Percentiles rank a stretch among this genome's conserved stretches.
Evolutionary conservation across 2,329 filamentous ascomycete species (phyloP).

Genomic region (Phaeomoniella chlamydospora): DNA sequence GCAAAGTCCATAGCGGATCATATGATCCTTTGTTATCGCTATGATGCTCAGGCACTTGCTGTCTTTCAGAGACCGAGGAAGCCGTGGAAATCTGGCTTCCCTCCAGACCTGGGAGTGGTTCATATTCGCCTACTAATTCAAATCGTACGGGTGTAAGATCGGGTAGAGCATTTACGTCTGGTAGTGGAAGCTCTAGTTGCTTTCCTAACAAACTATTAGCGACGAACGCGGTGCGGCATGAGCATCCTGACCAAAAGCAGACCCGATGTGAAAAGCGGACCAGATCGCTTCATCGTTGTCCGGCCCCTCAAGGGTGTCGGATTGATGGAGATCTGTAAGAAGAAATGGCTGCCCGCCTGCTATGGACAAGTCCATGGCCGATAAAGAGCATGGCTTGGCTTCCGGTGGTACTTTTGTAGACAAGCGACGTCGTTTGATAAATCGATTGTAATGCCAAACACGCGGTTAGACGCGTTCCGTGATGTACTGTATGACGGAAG

Average conservation of each 20-base stretch:
- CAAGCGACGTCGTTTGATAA: too few relatives aligned
- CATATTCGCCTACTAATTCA: neutral
- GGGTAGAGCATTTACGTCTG: neutral
- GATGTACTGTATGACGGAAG: too few relatives aligned
- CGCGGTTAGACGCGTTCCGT: neutral
- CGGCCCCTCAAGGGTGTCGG: neutral
- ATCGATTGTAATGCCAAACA: too few relatives aligned
- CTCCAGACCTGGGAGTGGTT: neutral
- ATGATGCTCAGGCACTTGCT: neutral
- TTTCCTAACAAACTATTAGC: too few relatives aligned
- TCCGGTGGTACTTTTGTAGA: too few relatives aligned
- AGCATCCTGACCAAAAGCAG: neutral
- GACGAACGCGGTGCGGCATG: too few relatives aligned
- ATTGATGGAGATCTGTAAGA: neutral
- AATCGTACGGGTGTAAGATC: neutral
- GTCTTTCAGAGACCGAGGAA: neutral
- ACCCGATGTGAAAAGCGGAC: neutral
- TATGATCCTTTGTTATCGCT: conserved; percentile 1
- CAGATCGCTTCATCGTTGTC: neutral
- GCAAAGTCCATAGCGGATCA: conserved; percentile 22
- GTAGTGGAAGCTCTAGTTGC: neutral
- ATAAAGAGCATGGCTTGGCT: too few relatives aligned
- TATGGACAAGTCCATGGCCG: neutral
- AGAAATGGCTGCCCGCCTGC: neutral
- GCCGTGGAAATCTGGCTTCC: neutral